Evolutionary conservation across 1,284 basidiomycete genomes (phyloP), one percentile per base, ranked within the genome.

Genomic region (Retiboletus flavoniger): DNA sequence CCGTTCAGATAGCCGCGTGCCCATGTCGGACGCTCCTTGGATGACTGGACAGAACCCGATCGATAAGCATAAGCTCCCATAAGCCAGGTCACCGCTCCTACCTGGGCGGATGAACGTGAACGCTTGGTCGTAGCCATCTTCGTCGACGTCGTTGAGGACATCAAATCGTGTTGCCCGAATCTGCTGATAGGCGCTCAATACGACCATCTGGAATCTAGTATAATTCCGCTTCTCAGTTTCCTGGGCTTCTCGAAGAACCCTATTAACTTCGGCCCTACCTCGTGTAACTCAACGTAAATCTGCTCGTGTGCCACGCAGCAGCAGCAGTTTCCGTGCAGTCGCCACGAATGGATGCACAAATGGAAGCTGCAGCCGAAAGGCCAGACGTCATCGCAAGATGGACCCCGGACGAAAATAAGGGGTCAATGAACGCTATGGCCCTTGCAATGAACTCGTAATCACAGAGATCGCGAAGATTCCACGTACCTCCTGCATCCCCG

Each of bases 1-100:
- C 47, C 74, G 76, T 68, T 87, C 87, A 2, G 85, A 85, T 28
- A 90, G 75, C 16, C 77, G 78, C 31, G 75, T 73, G 13, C 88
- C 88, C 78, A 89, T 81, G 59, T 89, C 88, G 1, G 82, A 82
- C 41, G 82, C 84, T 8, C 87, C 87, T 69, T 89, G 88, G 35
- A 90, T 89, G 26, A 90, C 87, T 89, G 35, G 19, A n/a, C 16
- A 29, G 40, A 31, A 17, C 16, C 31, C 3, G 3, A 19, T 61
- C 38, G 54, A 31, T 17, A 17, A 36, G 29, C 13, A 26, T 11
- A 17, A 7, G 8, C 28, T 3, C 3, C 4, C 5, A 9, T 9
- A 7, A 14, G 10, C 10, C 11, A 13, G 16, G 46, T 16, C 7
- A n/a, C n/a, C n/a, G 13, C 19, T n/a, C 59, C 58, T 59, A 82